Evolutionary conservation across 345 rosid genomes (phyloP).

Genomic region (Eucalyptus tenuipes): DNA sequence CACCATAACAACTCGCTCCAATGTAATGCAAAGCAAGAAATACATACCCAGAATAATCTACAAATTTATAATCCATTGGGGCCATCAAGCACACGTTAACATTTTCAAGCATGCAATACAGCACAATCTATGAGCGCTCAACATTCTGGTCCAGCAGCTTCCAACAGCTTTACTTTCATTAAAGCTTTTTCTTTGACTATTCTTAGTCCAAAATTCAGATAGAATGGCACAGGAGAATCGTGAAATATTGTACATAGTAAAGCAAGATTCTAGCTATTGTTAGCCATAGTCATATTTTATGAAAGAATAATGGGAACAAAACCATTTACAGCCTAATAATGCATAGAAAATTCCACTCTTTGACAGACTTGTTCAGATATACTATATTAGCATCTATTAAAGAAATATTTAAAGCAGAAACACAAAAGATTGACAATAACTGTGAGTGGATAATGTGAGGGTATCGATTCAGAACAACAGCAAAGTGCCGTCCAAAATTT

Average conservation of each 20-base stretch:
- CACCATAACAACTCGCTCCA: neutral
- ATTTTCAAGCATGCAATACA: neutral
- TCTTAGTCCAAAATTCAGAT: neutral
- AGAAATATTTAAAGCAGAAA: neutral
- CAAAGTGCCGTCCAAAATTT: too few species aligned
- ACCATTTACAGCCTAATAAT: neutral
- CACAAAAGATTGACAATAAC: neutral
- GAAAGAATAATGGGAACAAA: neutral
- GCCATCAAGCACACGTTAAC: neutral
- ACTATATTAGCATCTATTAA: neutral
- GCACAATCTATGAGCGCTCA: neutral
- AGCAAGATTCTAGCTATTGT: neutral
- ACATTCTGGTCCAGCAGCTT: neutral
- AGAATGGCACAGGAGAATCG: neutral
- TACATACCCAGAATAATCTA: neutral
- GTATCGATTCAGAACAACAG: too few species aligned
- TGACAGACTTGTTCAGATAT: neutral
- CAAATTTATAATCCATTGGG: neutral
- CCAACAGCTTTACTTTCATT: neutral
- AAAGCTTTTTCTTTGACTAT: neutral
- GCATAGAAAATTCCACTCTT: neutral
- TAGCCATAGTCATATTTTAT: rapidly evolving
- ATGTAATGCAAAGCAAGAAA: too few species aligned
- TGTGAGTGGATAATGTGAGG: too few species aligned
- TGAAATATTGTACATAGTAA: neutral